A percentile compares a stretch with the other conserved stretches of the same genome.
These are phyloP conservation scores for Alternaria gansuensis DNA, from an alignment of 2,329 filamentous ascomycete species.

Conservation along the genomic window DNA sequence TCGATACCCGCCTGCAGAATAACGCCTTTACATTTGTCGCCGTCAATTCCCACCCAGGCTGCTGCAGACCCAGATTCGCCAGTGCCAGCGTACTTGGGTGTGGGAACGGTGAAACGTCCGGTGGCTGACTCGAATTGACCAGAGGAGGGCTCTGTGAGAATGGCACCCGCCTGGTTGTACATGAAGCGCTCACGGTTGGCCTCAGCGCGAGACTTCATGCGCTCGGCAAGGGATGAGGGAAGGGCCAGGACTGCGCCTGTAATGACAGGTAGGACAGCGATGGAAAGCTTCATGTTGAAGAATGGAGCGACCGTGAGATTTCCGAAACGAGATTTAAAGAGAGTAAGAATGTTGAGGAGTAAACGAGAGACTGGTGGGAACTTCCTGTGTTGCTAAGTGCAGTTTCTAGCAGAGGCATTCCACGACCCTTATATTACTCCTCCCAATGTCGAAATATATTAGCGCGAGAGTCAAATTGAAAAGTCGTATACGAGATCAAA, in stretches of 20 bases:
- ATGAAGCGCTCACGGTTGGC: slow-evolving; percentile 22
- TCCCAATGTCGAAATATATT: neutral
- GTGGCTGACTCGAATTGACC: slow-evolving; percentile 63
- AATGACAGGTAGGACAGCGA: slow-evolving; percentile 23
- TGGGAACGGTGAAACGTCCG: slow-evolving; percentile 64
- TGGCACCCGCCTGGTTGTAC: slow-evolving; percentile 68
- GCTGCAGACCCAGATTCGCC: slow-evolving; percentile 57
- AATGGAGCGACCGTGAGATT: neutral
- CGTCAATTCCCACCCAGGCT: slow-evolving; percentile 70
- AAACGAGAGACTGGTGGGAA: slow-evolving; percentile 1
- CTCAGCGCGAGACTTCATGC: slow-evolving; percentile 28
- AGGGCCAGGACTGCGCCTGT: slow-evolving; percentile 24
- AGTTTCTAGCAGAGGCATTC: neutral
- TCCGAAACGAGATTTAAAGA: neutral
- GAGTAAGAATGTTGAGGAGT: neutral
- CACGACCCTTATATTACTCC: neutral
- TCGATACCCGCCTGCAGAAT: slow-evolving; percentile 68
- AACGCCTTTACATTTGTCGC: slow-evolving; percentile 63
- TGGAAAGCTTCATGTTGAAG: slow-evolving; percentile 27
- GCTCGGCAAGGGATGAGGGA: slow-evolving; percentile 28
- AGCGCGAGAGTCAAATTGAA: neutral
- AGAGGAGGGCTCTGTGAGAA: slow-evolving; percentile 54
- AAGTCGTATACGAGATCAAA: neutral
- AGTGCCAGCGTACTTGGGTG: slow-evolving; percentile 54
- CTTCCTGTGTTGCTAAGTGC: slow-evolving; percentile 1